Percentiles rank a stretch among this genome's conserved stretches.
phyloP scores from a whole-genome alignment of 2,329 filamentous ascomycete genomes.

The Plectosphaerella plurivora region DNA sequence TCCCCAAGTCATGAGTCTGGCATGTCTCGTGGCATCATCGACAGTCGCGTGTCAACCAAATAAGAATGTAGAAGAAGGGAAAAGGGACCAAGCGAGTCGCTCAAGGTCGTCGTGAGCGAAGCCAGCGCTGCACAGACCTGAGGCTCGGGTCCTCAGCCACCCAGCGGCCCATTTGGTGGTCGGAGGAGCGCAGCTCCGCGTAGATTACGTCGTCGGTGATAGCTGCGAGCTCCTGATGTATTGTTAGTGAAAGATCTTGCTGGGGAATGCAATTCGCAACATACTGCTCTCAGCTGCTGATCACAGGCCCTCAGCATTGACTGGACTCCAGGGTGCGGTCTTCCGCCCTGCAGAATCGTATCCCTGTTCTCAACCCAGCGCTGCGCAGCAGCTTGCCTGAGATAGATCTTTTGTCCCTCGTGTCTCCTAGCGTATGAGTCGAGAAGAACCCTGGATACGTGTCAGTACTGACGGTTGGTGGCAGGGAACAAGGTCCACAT shows the following conservation, averaged over 20 bases:
- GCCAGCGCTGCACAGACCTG: slow-evolving; percentile 53
- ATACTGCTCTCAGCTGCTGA: slow-evolving; percentile 51
- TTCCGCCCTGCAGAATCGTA: slow-evolving; percentile 45
- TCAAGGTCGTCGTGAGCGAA: slow-evolving; percentile 36
- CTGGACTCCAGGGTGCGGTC: slow-evolving; percentile 41
- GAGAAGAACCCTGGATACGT: slow-evolving; percentile 44
- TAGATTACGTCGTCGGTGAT: slow-evolving; percentile 59
- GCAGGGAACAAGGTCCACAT: slow-evolving; percentile 19
- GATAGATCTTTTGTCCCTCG: slow-evolving; percentile 60
- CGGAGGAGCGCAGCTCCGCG: slow-evolving; percentile 46
- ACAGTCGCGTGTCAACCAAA: neutral
- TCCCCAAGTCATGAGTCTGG: neutral
- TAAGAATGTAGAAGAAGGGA: neutral
- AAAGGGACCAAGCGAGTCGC: neutral
- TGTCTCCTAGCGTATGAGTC: slow-evolving; percentile 59
- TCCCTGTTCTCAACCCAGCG: slow-evolving; percentile 54
- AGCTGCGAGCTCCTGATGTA: slow-evolving; percentile 47
- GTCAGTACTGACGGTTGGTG: neutral
- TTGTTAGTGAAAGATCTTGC: neutral
- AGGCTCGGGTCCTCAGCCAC: slow-evolving; percentile 58
- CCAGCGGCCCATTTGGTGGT: slow-evolving; percentile 55
- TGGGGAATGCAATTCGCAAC: slow-evolving; percentile 16
- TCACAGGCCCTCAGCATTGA: slow-evolving; percentile 50
- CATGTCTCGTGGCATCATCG: neutral
- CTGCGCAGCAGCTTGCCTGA: slow-evolving; percentile 56